phyloP scores from a whole-genome alignment of 2,329 filamentous ascomycete species.

The Ambrosiella beaveri region DNA sequence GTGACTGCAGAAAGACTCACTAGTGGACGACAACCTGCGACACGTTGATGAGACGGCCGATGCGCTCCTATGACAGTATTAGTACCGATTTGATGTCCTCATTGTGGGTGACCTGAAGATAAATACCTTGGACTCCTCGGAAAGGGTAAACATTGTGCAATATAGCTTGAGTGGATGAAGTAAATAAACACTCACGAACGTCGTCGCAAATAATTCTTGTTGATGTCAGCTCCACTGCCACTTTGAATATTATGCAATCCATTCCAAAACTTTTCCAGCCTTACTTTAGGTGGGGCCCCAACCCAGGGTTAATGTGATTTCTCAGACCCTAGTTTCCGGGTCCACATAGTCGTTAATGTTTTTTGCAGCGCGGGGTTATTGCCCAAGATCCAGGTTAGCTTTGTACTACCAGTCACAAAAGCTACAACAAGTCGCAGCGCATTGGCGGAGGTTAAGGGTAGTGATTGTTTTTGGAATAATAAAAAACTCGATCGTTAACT shows the following conservation, averaged over 20 bases:
- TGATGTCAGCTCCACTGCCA: not conserved
- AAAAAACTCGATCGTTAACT: slow-evolving; percentile 11
- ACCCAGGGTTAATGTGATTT: not conserved
- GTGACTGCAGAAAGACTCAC: slow-evolving; percentile 33
- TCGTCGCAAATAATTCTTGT: slow-evolving; percentile 1
- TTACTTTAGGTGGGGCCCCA: slow-evolving; percentile 7
- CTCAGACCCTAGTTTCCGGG: not conserved
- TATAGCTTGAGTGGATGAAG: not conserved
- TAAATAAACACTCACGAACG: not conserved
- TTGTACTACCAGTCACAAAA: slow-evolving; percentile 11
- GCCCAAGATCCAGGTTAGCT: not conserved
- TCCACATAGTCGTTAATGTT: not conserved
- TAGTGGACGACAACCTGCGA: slow-evolving; percentile 91
- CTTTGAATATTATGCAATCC: not conserved
- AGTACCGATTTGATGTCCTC: not conserved
- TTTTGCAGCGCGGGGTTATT: slow-evolving; percentile 1
- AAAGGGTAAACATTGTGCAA: slow-evolving; percentile 45
- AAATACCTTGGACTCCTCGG: slow-evolving; percentile 87
- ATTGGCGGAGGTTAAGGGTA: not conserved
- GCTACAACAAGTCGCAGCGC: not conserved
- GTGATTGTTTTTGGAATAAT: not conserved
- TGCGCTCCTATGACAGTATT: slow-evolving; percentile 58
- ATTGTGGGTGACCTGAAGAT: not conserved
- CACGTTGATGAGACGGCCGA: slow-evolving; percentile 88
- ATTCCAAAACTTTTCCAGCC: slow-evolving; percentile 12